phyloP scores from a whole-genome alignment of 192 early-diverging fungal genomes.

The Coemansia sp. region DNA sequence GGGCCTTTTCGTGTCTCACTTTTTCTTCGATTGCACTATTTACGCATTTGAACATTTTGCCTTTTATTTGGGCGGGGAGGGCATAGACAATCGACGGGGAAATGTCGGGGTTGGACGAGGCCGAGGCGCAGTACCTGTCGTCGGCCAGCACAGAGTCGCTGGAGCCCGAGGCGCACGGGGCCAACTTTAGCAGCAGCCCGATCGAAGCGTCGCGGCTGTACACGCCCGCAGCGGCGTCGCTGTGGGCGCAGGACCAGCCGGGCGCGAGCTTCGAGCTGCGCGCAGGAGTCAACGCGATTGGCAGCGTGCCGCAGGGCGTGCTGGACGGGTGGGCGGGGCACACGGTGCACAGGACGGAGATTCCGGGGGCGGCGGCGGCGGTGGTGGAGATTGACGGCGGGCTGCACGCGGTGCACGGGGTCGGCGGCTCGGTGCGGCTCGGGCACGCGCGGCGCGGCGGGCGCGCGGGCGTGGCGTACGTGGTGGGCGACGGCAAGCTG shows the following conservation, averaged over 20 bases:
- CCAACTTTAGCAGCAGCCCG: slow-evolving; percentile 20
- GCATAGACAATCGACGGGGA: no score
- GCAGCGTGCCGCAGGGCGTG: neutral
- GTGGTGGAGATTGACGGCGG: slow-evolving; percentile 22
- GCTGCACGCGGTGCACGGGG: slow-evolving; percentile 12
- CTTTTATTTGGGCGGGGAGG: no score
- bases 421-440: neutral
- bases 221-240: slow-evolving; percentile 4
- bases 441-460: slow-evolving; percentile 9
- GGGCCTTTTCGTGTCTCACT: no score
- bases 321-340: neutral
- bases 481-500: slow-evolving; percentile 33
- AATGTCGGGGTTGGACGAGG: no score
- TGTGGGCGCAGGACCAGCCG: slow-evolving; percentile 6
- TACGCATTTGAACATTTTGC: no score
- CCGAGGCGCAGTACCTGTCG: neutral
- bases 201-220: slow-evolving; percentile 15
- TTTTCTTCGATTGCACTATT: no score
- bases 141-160: slow-evolving; percentile 16
- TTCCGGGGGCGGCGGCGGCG: neutral
- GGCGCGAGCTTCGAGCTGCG: slow-evolving; percentile 6
- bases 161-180: neutral
- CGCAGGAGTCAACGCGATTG: neutral
- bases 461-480: slow-evolving; percentile 11
- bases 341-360: neutral